These are phyloP conservation scores for Saccharomyces hybrid DNA, from an alignment of 1,139 yeast species.

Conservation along the genomic window DNA sequence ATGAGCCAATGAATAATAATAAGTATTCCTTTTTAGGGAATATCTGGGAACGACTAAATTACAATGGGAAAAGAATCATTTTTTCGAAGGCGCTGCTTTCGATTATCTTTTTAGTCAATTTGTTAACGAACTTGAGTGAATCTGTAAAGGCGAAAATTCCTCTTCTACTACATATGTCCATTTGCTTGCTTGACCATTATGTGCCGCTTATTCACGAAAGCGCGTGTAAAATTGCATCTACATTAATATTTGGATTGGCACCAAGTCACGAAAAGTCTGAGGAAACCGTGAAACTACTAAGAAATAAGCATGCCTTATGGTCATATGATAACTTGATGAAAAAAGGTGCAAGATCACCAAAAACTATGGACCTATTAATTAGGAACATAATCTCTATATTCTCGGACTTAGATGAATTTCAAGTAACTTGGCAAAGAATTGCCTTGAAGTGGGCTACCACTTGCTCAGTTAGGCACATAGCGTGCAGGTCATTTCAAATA, in stretches of 20 bases:
- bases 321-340: slow-evolving; percentile 46
- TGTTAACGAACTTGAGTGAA: slow-evolving; percentile 56
- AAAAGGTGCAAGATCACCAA: no score
- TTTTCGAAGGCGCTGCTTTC: slow-evolving; percentile 87
- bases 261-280: slow-evolving; percentile 46
- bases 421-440: slow-evolving; percentile 75
- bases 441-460: slow-evolving; percentile 94
- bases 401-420: slow-evolving; percentile 46
- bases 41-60: slow-evolving; percentile 49
- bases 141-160: slow-evolving; percentile 56
- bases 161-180: slow-evolving; percentile 80
- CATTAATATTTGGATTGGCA: slow-evolving; percentile 62
- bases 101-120: slow-evolving; percentile 73
- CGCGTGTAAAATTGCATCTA: slow-evolving; percentile 68
- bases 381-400: slow-evolving; percentile 59
- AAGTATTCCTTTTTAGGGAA: slow-evolving; percentile 70
- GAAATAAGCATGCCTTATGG: slow-evolving; percentile 59
- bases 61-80: slow-evolving; percentile 62
- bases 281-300: slow-evolving; percentile 47
- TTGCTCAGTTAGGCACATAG: slow-evolving; percentile 94
- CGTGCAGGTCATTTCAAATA: slow-evolving; percentile 91
- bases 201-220: slow-evolving; percentile 75
- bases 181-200: slow-evolving; percentile 83
- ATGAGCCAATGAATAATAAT: slow-evolving; percentile 24
- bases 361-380: no score